Conservation (phyloP, 345 rosid species). For the Eucalyptus virginea region DNA sequence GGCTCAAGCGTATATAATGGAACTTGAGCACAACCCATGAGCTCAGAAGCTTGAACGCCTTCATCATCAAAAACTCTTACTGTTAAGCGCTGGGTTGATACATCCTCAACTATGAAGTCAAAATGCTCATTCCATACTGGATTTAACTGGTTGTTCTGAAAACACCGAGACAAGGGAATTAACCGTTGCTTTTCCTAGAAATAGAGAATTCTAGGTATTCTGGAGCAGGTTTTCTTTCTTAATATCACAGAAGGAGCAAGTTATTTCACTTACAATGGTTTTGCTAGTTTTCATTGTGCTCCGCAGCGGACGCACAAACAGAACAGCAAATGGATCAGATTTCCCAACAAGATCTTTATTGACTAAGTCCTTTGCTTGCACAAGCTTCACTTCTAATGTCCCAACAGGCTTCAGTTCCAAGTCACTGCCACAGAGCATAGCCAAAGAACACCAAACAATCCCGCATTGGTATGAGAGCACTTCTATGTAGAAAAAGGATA, state of each 20-base stretch:
- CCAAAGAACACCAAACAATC: neutral
- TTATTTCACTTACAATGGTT: constrained; percentile 41
- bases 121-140: constrained; percentile 95
- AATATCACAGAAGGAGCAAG: neutral
- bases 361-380: constrained; percentile 74
- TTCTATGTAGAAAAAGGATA: neutral
- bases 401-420: constrained; percentile 87
- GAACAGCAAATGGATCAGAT: constrained; percentile 80
- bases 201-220: neutral
- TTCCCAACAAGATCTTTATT: constrained; percentile 88
- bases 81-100: constrained; percentile 66
- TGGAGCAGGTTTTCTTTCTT: neutral
- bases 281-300: constrained; percentile 66
- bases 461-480: neutral
- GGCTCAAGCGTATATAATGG: constrained; percentile 49
- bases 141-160: constrained; percentile 67
- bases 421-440: constrained; percentile 23
- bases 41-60: constrained; percentile 78
- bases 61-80: constrained; percentile 79
- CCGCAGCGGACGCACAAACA: constrained; percentile 70
- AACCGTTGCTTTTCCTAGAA: neutral
- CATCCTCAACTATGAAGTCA: constrained; percentile 74
- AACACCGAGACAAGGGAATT: neutral
- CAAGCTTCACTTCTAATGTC: constrained; percentile 77
- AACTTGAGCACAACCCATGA: constrained; percentile 64